Conservation (phyloP, 2,329 filamentous ascomycete genomes). For the Epichloe gansuensis region DNA sequence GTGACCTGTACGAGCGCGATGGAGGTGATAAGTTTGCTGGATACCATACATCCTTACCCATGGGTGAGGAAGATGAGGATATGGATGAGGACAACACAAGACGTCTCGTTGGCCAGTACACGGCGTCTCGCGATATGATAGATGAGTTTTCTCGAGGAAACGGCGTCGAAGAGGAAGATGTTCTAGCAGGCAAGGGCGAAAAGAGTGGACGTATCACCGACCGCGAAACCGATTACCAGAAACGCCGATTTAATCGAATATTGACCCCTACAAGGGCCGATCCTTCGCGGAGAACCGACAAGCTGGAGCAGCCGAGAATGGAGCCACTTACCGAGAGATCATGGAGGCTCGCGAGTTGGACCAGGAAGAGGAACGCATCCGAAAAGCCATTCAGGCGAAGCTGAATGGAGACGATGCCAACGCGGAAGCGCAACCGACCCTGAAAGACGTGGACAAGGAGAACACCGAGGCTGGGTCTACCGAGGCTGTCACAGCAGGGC, state of each 20-base stretch:
- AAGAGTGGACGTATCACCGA: slow-evolving; percentile 84
- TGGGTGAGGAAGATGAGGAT: slow-evolving; percentile 64
- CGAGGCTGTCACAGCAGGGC: slow-evolving; percentile 47
- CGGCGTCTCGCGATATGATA: slow-evolving; percentile 80
- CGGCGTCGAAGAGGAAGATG: slow-evolving; percentile 85
- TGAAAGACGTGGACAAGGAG: slow-evolving; percentile 66
- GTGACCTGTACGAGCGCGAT: slow-evolving; percentile 70
- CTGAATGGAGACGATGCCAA: slow-evolving; percentile 46
- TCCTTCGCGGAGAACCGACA: slow-evolving; percentile 65
- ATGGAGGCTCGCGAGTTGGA: slow-evolving; percentile 89
- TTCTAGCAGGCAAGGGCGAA: slow-evolving; percentile 69
- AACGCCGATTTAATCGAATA: slow-evolving; percentile 79
- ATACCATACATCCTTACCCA: slow-evolving; percentile 82
- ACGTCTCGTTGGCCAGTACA: slow-evolving; percentile 88
- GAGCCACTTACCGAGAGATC: slow-evolving; percentile 73
- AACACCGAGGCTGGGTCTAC: slow-evolving; percentile 59
- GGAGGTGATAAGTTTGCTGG: slow-evolving; percentile 72
- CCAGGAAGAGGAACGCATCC: slow-evolving; percentile 82
- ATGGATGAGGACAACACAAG: slow-evolving; percentile 66
- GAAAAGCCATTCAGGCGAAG: slow-evolving; percentile 67
- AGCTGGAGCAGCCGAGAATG: slow-evolving; percentile 54
- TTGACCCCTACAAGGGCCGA: slow-evolving; percentile 79
- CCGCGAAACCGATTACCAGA: slow-evolving; percentile 95
- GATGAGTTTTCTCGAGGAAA: slow-evolving; percentile 81
- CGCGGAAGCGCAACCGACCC: slow-evolving; percentile 57